phyloP scores from a whole-genome alignment of 495 filamentous ascomycete genomes.

The Aspergillus baeticus region DNA sequence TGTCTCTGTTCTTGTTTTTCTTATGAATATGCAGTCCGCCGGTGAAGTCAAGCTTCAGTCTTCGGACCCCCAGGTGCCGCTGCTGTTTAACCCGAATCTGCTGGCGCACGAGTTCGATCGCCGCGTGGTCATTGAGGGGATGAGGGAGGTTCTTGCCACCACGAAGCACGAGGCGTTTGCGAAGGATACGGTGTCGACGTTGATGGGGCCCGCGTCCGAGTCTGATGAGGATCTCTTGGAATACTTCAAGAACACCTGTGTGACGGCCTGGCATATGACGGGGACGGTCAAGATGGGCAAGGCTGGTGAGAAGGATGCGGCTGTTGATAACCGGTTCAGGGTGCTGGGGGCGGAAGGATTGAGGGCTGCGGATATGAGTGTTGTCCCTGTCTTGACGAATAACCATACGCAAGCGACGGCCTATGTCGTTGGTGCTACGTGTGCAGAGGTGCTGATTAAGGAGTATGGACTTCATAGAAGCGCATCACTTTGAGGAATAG shows the following conservation, averaged over 20 bases:
- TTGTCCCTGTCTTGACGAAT: slow-evolving; percentile 56
- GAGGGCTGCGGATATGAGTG: slow-evolving; percentile 63
- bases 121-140: slow-evolving; percentile 51
- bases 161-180: slow-evolving; percentile 43
- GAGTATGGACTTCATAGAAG: slow-evolving; percentile 4
- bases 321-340: slow-evolving; percentile 55
- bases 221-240: slow-evolving; percentile 57
- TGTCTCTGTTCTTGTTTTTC: slow-evolving; percentile 24
- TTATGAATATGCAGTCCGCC: slow-evolving; percentile 39
- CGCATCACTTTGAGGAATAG: too few relatives aligned
- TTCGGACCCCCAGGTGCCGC: slow-evolving; percentile 50
- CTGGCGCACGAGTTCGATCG: slow-evolving; percentile 57
- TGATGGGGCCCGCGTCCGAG: slow-evolving; percentile 45
- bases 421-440: slow-evolving; percentile 5
- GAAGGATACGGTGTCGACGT: slow-evolving; percentile 40
- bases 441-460: slow-evolving; percentile 6
- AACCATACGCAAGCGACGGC: slow-evolving; percentile 41
- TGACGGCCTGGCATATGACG: slow-evolving; percentile 53
- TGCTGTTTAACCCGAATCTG: slow-evolving; percentile 57
- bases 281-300: slow-evolving; percentile 64
- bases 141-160: slow-evolving; percentile 46
- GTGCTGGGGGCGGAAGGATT: slow-evolving; percentile 55
- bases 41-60: slow-evolving; percentile 57
- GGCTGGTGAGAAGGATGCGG: slow-evolving; percentile 42
- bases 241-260: slow-evolving; percentile 37